Evolutionary conservation across 306 rosid genomes (phyloP), one percentile per base, ranked within the genome.

Genomic region (Sicyos edulis): DNA sequence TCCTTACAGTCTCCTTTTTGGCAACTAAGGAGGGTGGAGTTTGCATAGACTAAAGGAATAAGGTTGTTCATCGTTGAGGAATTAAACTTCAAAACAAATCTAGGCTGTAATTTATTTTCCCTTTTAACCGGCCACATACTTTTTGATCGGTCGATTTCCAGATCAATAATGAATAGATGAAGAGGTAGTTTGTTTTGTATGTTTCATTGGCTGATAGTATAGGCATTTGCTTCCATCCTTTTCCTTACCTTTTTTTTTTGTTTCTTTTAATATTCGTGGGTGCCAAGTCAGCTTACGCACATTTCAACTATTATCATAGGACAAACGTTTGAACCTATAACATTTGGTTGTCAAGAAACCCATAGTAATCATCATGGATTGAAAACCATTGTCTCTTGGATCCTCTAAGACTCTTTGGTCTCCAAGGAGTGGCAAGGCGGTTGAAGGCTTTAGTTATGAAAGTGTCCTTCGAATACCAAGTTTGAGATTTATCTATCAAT

Each of bases 51-150:
- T 75, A 76, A 32, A 66, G 77, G 56, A 77, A 89, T 86, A 89
- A 92, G 79, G 65, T 80, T 42, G 47, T 11, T 82, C 70, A 40
- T 82, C 78, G 77, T 77, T 77, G 77, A 80, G 87, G 82, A 80
- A 63, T 80, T 58, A 57, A 47, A 67, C 59, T 79, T 76, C 16
- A 6, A 66, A 76, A 19, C 10, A 74, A 81, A 71, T 79, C 63
- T 74, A 77, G 82, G 74, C 70, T 73, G 56, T 17, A 63, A 65
- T 44, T 14, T 50, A 54, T 44, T 14, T 78, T 62, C 47, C 54
- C 5, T 22, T 72, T 50, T 32, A 52, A 45, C 17, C 44, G 62
- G 32, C 49, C 54, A 17, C 24, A 47, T 29, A 58, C 57, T 13
- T 12, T 42, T 7, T 20, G 8, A 37, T 26, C 37, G 49, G 78